Evolutionary conservation across 306 rosid species (phyloP).

Genomic region (Rubus idaeus): DNA sequence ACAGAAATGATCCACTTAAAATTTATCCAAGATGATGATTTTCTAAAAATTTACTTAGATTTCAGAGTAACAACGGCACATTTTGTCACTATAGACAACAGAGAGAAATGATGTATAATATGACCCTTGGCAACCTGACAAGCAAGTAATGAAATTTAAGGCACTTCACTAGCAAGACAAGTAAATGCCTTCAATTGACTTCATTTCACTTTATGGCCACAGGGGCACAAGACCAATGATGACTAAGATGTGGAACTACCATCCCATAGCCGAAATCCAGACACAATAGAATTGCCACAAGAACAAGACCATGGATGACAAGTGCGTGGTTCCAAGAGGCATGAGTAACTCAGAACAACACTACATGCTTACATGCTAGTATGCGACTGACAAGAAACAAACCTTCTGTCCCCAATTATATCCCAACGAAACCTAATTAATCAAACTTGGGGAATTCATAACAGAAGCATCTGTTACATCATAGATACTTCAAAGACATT

Average conservation of each 20-base stretch:
- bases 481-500: constrained; percentile 36
- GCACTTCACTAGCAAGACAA: background rate
- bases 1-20: background rate
- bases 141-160: background rate
- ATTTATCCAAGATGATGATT: background rate
- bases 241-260: background rate
- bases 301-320: background rate
- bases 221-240: background rate
- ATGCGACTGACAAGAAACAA: constrained; percentile 27
- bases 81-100: background rate
- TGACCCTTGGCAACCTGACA: background rate
- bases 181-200: background rate
- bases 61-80: background rate
- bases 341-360: background rate
- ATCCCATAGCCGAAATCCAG: constrained; percentile 1
- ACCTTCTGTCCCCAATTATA: constrained; percentile 20
- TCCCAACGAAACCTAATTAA: constrained; percentile 18
- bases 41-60: background rate
- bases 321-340: background rate
- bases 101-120: background rate
- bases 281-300: background rate
- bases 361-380: constrained; percentile 13
- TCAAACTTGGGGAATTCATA: constrained; percentile 28
- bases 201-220: background rate
- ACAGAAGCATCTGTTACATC: constrained; percentile 38